Evolutionary conservation across 179 eudicot species (phyloP).

Genomic region (Camellia oleifera): DNA sequence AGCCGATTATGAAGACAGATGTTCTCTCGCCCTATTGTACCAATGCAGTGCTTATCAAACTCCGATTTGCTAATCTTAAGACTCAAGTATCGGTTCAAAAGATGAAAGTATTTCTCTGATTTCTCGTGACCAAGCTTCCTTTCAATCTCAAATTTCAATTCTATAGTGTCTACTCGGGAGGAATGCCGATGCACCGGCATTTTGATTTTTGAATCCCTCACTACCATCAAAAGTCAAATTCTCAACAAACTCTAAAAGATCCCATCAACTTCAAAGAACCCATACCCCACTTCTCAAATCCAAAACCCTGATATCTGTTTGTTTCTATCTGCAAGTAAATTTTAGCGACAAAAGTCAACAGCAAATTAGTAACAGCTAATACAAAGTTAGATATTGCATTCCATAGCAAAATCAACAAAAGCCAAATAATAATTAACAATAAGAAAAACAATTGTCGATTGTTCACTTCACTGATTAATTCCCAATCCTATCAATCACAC

Average conservation of each 20-base stretch:
- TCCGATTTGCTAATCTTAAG: slow-evolving; percentile 54
- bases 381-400: not conserved
- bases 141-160: slow-evolving; percentile 49
- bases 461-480: not conserved
- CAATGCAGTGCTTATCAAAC: slow-evolving; percentile 54
- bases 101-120: slow-evolving; percentile 56
- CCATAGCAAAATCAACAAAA: slow-evolving; percentile 13
- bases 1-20: slow-evolving; percentile 63
- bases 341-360: not conserved
- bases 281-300: slow-evolving; percentile 14
- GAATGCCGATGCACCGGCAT: slow-evolving; percentile 56
- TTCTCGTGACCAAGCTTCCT: slow-evolving; percentile 61
- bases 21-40: slow-evolving; percentile 61
- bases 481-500: not conserved
- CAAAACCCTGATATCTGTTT: slow-evolving; percentile 14
- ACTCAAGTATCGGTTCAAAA: slow-evolving; percentile 44
- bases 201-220: slow-evolving; percentile 27
- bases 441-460: not conserved
- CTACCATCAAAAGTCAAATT: slow-evolving; percentile 30
- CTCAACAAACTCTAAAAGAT: not conserved
- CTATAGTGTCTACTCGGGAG: slow-evolving; percentile 42
- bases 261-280: slow-evolving; percentile 14
- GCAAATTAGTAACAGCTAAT: not conserved
- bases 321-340: not conserved
- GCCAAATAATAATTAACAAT: slow-evolving; percentile 22